These are phyloP conservation scores for Laetiporus sulphureus DNA, from an alignment of 1,284 basidiomycete species.

Conservation along the genomic window DNA sequence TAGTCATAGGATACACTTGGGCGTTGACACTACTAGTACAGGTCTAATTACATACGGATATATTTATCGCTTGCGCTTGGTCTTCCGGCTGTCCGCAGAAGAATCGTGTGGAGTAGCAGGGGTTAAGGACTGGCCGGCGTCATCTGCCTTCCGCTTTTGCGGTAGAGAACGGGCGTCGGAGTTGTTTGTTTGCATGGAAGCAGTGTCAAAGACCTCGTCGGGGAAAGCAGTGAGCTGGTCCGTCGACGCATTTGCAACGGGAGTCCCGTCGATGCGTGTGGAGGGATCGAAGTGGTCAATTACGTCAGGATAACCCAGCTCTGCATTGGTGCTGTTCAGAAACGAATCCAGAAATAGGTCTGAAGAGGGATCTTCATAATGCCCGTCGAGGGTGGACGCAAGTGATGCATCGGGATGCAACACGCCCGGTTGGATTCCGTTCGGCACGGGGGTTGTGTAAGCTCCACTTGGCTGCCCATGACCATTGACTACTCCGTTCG, in stretches of 20 bases:
- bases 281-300: slow-evolving; percentile 28
- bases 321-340: slow-evolving; percentile 24
- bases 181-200: slow-evolving; percentile 10
- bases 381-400: slow-evolving; percentile 2
- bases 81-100: slow-evolving; percentile 12
- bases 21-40: slow-evolving; percentile 8
- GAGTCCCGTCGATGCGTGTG: slow-evolving; percentile 19
- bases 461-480: too few relatives aligned
- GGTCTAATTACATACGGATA: slow-evolving; percentile 3
- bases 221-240: slow-evolving; percentile 38
- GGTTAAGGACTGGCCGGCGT: slow-evolving; percentile 22
- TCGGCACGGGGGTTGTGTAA: too few relatives aligned
- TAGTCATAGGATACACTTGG: slow-evolving; percentile 15
- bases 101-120: slow-evolving; percentile 6
- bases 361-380: slow-evolving; percentile 10
- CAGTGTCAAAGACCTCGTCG: slow-evolving; percentile 28
- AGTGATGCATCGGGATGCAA: slow-evolving; percentile 5
- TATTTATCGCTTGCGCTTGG: slow-evolving; percentile 23
- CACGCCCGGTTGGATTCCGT: slow-evolving; percentile 6
- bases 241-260: slow-evolving; percentile 28
- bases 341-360: slow-evolving; percentile 48
- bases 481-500: slow-evolving; percentile 1
- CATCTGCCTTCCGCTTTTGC: slow-evolving; percentile 45
- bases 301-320: slow-evolving; percentile 25
- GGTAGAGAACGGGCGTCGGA: slow-evolving; percentile 7